These are phyloP conservation scores for Collariella sp. DNA, from an alignment of 495 filamentous ascomycete species.

Conservation along the genomic window DNA sequence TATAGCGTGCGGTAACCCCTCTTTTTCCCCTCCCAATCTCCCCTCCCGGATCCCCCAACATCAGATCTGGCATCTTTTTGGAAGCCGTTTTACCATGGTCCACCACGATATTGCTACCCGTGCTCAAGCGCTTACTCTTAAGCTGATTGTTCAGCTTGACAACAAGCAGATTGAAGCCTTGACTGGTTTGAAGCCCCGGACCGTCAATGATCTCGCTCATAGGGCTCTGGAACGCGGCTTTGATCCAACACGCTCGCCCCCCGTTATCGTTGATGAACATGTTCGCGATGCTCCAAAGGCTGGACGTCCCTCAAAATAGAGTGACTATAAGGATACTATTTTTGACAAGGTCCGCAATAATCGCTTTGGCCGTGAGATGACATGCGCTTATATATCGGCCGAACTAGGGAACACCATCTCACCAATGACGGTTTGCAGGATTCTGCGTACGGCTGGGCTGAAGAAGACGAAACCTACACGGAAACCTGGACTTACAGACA, in stretches of 20 bases:
- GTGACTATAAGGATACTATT: neutral
- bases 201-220: neutral
- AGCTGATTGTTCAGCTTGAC: neutral
- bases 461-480: neutral
- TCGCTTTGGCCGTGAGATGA: neutral
- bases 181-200: neutral
- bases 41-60: neutral
- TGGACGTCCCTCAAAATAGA: neutral
- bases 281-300: neutral
- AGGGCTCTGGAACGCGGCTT: neutral
- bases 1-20: neutral
- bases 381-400: neutral
- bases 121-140: neutral
- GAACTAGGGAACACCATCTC: neutral
- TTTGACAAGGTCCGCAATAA: neutral
- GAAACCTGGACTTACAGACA: neutral
- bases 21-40: neutral
- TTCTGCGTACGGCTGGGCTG: neutral
- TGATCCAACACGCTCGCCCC: neutral
- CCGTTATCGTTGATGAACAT: neutral
- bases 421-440: neutral
- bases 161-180: neutral
- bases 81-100: neutral
- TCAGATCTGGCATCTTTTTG: neutral
- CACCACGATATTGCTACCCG: constrained; percentile 1